Evolutionary conservation across 2,329 filamentous ascomycete genomes (phyloP).

Genomic region (Cladophialophora yegresii): DNA sequence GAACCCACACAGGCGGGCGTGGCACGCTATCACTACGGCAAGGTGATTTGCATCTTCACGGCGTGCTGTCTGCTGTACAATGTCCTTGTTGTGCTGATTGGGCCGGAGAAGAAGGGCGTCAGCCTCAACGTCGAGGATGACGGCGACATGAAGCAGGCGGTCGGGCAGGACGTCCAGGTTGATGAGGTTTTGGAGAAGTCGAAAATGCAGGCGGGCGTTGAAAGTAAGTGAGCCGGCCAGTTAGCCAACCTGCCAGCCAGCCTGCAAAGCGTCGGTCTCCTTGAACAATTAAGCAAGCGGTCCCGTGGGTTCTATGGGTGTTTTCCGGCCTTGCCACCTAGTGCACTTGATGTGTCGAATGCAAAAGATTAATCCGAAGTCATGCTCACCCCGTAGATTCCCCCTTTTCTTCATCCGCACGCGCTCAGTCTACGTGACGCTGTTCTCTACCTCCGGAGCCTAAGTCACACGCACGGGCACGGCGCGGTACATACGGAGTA

Average conservation of each 20-base stretch:
- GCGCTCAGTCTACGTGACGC: no score
- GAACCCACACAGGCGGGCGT: conserved; percentile 50
- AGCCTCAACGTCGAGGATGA: conserved; percentile 53
- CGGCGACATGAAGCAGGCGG: conserved; percentile 47
- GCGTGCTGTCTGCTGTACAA: conserved; percentile 71
- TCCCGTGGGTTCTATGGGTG: background rate
- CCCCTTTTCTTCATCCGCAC: no score
- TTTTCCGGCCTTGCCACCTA: background rate
- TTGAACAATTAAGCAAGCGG: background rate
- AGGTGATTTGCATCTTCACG: conserved; percentile 90
- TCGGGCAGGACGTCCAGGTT: background rate
- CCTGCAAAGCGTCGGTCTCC: background rate
- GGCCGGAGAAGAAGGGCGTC: conserved; percentile 52
- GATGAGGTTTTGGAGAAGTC: background rate
- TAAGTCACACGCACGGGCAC: no score
- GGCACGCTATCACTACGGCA: conserved; percentile 70
- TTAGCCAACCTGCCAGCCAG: no score
- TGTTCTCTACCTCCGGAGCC: no score
- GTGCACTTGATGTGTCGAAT: background rate
- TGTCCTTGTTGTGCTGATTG: conserved; percentile 53
- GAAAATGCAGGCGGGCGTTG: background rate
- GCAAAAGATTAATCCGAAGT: no score
- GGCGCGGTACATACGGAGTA: no score
- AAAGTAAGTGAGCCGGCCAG: background rate
- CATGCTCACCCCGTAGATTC: no score